Evolutionary conservation across 208 protist genomes (phyloP).

Genomic region (Angomonas ambiguus): DNA sequence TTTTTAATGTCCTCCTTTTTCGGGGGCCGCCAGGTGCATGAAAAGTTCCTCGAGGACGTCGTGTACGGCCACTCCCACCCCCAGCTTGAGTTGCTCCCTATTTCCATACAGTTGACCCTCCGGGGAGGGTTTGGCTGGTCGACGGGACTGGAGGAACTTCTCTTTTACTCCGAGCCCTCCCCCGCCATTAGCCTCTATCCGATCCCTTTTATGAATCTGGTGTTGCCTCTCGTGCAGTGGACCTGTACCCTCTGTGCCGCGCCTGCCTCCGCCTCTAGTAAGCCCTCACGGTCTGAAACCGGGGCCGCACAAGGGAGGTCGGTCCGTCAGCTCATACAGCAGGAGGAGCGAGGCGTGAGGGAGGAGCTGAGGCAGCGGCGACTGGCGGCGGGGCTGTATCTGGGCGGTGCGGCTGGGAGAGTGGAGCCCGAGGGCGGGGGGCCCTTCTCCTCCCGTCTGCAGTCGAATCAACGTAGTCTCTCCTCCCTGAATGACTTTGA

Average conservation of each 20-base stretch:
- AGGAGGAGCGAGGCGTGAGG: neutral
- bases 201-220: neutral
- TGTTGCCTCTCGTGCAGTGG: neutral
- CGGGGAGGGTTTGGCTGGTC: neutral
- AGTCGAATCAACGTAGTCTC: neutral
- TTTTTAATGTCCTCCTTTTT: conserved; percentile 19
- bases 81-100: neutral
- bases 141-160: neutral
- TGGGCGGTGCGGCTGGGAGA: neutral
- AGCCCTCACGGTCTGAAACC: neutral
- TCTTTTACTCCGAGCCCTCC: conserved; percentile 2
- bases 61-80: neutral
- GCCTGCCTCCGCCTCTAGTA: neutral
- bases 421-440: neutral
- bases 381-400: neutral
- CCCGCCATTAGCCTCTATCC: neutral
- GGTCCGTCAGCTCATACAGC: neutral
- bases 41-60: neutral
- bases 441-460: neutral
- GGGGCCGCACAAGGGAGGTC: neutral
- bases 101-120: neutral
- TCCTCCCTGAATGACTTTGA: neutral
- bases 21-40: neutral
- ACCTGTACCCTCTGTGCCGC: neutral
- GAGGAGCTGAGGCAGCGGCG: neutral